These are phyloP conservation scores for Geotrichum phurueaensis DNA, from an alignment of 1,139 yeast species.

Conservation along the genomic window DNA sequence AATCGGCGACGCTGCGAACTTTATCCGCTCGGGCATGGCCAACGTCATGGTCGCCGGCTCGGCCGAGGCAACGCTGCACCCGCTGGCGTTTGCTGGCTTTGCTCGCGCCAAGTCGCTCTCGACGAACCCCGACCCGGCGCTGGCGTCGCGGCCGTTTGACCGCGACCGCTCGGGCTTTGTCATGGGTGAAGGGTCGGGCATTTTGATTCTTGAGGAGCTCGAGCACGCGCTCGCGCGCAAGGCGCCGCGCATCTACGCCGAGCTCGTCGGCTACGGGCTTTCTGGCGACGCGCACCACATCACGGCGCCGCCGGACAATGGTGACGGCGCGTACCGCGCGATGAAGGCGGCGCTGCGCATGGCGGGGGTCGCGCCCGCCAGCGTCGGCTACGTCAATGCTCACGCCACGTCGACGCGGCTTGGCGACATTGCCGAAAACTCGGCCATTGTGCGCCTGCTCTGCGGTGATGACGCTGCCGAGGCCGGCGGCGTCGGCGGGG, in stretches of 20 bases:
- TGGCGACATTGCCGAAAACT: constrained; percentile 86
- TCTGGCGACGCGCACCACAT: constrained; percentile 92
- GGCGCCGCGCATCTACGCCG: constrained; percentile 57
- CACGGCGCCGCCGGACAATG: constrained; percentile 80
- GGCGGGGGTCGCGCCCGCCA: constrained; percentile 41
- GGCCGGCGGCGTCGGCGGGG: constrained; percentile 13
- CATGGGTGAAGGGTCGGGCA: constrained; percentile 88
- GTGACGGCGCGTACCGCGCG: constrained; percentile 78
- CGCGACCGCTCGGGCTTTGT: constrained; percentile 76
- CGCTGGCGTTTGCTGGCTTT: constrained; percentile 84
- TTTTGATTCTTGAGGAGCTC: constrained; percentile 65
- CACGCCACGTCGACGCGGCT: constrained; percentile 91
- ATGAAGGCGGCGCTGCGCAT: constrained; percentile 68
- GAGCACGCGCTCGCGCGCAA: constrained; percentile 69
- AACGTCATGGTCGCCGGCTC: constrained; percentile 92
- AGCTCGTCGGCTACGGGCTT: constrained; percentile 78
- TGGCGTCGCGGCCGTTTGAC: constrained; percentile 88
- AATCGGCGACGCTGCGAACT: constrained; percentile 85
- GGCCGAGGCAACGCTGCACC: constrained; percentile 81
- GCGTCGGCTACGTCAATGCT: constrained; percentile 79
- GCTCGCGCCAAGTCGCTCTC: constrained; percentile 81
- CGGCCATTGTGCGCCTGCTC: constrained; percentile 57
- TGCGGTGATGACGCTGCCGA: constrained; percentile 27
- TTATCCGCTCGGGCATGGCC: constrained; percentile 73
- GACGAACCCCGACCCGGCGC: constrained; percentile 55